Conservation (phyloP, 2,329 filamentous ascomycete species). For the Colletotrichum camelliae region DNA sequence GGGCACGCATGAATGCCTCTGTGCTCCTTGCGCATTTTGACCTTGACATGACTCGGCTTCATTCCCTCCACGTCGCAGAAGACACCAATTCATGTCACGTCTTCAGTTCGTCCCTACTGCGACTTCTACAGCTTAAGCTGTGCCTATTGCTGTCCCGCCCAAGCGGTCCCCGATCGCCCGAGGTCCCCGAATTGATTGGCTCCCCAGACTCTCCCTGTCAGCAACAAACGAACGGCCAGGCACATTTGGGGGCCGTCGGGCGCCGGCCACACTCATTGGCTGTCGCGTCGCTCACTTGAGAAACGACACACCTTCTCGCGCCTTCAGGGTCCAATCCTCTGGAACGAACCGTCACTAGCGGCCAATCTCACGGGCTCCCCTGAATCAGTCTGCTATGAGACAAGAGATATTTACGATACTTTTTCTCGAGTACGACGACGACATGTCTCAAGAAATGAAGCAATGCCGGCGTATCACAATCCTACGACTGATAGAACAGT, state of each 20-base stretch:
- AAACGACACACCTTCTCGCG: not conserved
- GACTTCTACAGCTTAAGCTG: not conserved
- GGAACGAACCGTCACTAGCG: not conserved
- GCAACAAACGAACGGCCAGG: not conserved
- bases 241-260: not conserved
- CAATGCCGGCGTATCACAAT: not conserved
- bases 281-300: not conserved
- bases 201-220: not conserved
- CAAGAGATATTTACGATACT: not conserved
- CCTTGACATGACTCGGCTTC: slow-evolving; percentile 2
- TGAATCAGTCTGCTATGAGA: not conserved
- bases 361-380: slow-evolving; percentile 9
- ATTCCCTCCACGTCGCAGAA: slow-evolving; percentile 2
- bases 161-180: not conserved
- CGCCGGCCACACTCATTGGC: not conserved
- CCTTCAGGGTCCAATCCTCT: not conserved
- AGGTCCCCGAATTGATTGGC: not conserved
- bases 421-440: not conserved
- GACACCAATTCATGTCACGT: not conserved
- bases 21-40: not conserved
- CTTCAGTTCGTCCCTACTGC: slow-evolving; percentile 8
- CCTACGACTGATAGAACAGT: not conserved
- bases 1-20: not conserved
- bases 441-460: not conserved
- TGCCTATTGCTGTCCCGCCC: not conserved